A percentile compares a stretch with the other conserved stretches of the same genome.
These are phyloP conservation scores for Ophiostoma quercus DNA, from an alignment of 2,329 filamentous ascomycete genomes.

Conservation along the genomic window DNA sequence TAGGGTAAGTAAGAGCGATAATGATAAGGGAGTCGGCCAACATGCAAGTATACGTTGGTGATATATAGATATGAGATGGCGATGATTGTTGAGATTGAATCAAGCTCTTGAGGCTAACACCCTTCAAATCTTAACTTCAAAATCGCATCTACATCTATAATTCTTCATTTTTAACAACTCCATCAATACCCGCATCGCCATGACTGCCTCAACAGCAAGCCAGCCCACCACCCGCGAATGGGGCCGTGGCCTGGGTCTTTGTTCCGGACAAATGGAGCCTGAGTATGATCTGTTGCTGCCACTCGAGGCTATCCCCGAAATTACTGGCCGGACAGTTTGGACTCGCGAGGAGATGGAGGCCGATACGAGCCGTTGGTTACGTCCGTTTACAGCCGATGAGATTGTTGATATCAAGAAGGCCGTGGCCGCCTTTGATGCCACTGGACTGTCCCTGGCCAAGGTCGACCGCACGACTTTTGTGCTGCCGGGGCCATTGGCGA, in stretches of 20 bases:
- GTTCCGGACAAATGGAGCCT: background rate
- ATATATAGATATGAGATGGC: background rate
- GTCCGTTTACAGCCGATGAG: background rate
- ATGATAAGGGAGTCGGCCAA: background rate
- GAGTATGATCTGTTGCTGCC: background rate
- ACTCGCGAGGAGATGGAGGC: constrained; percentile 4
- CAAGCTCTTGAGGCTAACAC: background rate
- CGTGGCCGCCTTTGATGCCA: background rate
- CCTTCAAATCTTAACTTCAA: background rate
- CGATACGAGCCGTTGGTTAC: background rate
- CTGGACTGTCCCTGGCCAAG: background rate
- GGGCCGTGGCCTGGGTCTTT: background rate
- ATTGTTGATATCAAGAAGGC: background rate
- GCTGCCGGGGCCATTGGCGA: background rate
- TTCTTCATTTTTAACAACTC: background rate
- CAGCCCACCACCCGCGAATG: background rate
- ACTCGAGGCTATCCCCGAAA: background rate
- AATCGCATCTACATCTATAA: background rate
- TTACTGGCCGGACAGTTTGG: background rate
- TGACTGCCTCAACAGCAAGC: background rate
- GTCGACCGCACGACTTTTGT: constrained; percentile 5
- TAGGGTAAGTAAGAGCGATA: constrained; percentile 7
- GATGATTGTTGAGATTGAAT: background rate
- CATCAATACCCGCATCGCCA: background rate
- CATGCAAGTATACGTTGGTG: background rate